Conservation (phyloP, 2,329 filamentous ascomycete genomes). For the Fusarium albidum region DNA sequence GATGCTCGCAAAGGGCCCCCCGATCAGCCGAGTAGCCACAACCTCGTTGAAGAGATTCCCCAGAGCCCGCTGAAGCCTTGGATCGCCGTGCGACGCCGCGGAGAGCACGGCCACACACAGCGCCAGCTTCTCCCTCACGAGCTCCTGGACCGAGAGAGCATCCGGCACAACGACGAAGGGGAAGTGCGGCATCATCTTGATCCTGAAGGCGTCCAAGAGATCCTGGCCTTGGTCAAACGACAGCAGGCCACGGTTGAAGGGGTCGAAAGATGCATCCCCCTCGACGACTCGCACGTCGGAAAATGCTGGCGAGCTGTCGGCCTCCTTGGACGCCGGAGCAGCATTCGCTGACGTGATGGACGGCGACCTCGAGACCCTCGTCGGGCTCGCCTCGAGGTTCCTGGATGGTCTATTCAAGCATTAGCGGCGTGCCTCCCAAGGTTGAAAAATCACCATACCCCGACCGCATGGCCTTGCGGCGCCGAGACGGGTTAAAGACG, state of each 20-base stretch:
- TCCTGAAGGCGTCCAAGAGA: conserved; percentile 36
- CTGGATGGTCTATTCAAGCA: conserved; percentile 14
- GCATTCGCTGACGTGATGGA: conserved; percentile 19
- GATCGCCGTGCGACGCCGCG: conserved; percentile 33
- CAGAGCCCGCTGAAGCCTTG: conserved; percentile 37
- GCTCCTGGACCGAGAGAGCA: conserved; percentile 21
- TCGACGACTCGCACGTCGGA: conserved; percentile 21
- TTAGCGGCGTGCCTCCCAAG: background rate
- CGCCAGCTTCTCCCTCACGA: conserved; percentile 34
- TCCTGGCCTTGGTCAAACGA: conserved; percentile 36
- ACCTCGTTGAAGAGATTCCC: conserved; percentile 41
- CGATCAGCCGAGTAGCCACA: conserved; percentile 33
- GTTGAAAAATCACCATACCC: conserved; percentile 18
- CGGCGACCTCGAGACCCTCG: conserved; percentile 22
- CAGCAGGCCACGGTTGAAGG: conserved; percentile 36
- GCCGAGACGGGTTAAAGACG: conserved; percentile 43
- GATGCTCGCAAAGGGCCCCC: conserved; percentile 38
- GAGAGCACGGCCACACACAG: conserved; percentile 43
- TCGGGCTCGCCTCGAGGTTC: conserved; percentile 20
- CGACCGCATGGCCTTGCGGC: conserved; percentile 34
- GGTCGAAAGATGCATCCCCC: conserved; percentile 27
- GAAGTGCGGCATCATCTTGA: conserved; percentile 40
- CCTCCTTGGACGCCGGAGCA: conserved; percentile 8
- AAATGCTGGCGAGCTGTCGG: conserved; percentile 4
- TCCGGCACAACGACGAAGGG: conserved; percentile 41